Evolutionary conservation across 2,329 filamentous ascomycete genomes (phyloP), one percentile per base, ranked within the genome.

Genomic region (Plenodomus lindquistii): DNA sequence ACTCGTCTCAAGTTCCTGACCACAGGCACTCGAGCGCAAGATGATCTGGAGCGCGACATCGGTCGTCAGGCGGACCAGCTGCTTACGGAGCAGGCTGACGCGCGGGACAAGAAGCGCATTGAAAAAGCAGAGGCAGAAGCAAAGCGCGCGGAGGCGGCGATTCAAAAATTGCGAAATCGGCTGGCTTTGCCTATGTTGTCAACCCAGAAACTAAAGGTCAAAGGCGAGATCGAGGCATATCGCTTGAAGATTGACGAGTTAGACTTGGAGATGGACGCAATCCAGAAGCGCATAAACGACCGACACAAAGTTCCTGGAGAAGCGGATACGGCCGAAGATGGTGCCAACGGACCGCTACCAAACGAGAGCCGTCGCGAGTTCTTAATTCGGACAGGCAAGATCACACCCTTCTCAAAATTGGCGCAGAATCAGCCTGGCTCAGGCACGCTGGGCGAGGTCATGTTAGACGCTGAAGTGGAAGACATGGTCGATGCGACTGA

Each of bases 371-470:
- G 90, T 52, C 84, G 92, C 42, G 92, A 96, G 39, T 99, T 89
- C 68, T 81, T 99, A 39, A 94, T 99, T 40, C 85, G 94, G 21
- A 99, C 93, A 0, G 94, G 94, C 52, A 97, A 97, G 74, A 97
- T 99, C 59, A 99, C 94, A 0, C 94, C 94, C 0, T 99, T 99
- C 65, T 89, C 91, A 7, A 89, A 87, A 55, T 82, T 96, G 60
- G 85, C 83, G 13, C 79, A 83, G n/a, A 76, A 85, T 1, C 77
- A 83, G 21, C 84, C 81, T 2, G 79, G 85, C 2, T 80, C 86
- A 37, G 87, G 87, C 2, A 86, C 86, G 50, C 77, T 96, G 15
- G 87, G 88, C 10, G 86, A 92, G 63, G 87, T 86, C 2, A 81
- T 96, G 49, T 76, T 92, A 13, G 89, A 95, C 67, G 91, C 89